Conservation (phyloP, 2,329 filamentous ascomycete species). For the Didymella arachidicola region DNA sequence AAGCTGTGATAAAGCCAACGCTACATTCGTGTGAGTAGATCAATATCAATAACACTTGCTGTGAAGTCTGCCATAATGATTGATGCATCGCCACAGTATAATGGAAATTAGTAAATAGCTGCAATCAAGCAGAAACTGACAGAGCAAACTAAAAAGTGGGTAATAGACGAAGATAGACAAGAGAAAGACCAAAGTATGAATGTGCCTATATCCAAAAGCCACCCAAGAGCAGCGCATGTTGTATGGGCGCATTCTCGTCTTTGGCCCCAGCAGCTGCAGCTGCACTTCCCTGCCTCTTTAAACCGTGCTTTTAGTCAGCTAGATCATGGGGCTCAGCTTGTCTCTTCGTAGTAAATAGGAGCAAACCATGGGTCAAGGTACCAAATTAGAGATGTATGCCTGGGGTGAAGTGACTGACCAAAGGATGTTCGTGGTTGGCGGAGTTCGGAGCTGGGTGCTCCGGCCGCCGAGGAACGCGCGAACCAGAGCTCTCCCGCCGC, state of each 20-base stretch:
- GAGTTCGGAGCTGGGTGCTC: conserved; percentile 8
- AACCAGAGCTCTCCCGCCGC: conserved; percentile 12
- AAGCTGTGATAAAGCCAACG: neutral
- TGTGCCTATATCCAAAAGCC: neutral
- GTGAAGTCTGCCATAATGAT: neutral
- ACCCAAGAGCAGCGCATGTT: conserved; percentile 1
- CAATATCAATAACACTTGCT: neutral
- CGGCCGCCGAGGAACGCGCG: conserved; percentile 15
- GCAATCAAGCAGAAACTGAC: neutral
- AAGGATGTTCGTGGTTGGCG: conserved; percentile 1
- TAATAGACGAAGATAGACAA: neutral
- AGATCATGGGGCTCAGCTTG: neutral
- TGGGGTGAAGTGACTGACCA: neutral
- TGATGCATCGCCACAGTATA: neutral
- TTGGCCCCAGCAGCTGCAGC: neutral
- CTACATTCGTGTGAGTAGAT: neutral
- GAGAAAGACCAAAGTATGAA: neutral
- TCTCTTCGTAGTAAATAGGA: neutral
- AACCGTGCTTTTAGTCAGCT: neutral
- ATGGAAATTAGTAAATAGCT: neutral
- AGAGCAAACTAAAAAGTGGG: neutral
- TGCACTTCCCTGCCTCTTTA: conserved; percentile 3
- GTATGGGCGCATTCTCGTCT: neutral
- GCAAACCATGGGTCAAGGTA: neutral
- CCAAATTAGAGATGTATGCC: neutral